Base-by-base conservation (phyloP, 352 stramenopile species). In the Globisporangium yorkense region DNA sequence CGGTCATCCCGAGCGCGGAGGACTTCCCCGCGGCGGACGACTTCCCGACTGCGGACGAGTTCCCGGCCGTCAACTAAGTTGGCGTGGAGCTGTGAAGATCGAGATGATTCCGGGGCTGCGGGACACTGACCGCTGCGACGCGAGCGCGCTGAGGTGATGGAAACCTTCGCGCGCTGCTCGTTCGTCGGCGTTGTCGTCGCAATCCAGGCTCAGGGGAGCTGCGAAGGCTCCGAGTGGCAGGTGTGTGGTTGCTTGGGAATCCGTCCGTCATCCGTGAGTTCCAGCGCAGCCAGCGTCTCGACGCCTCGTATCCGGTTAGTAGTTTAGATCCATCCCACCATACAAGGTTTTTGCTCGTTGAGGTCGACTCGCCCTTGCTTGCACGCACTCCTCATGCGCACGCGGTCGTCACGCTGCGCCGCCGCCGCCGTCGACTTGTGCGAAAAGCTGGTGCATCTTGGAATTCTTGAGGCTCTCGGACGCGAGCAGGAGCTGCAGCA, bases 361-460 rank as follows among this genome's bases (percentile, higher is more conserved):
- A 63, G 58, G 50, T 61, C 43, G 33, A 27, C 33, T 49, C 24
- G 44, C 49, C 2, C 31, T 33, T 54, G 40, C 27, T 43, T 27
- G 46, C 6, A 27, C 24, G 13, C 31, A 35, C 31, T 9, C 5
- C 31, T 7, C 31, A 35, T 10, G 31, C 8, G 5, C 8, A 35
- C 29, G 40, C 27, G 20, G 13, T 12, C 46, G 20, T 5, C 31
- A n/a, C 47, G 33, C 6, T 54, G 18, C 8, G 10, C 21, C 41
- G 16, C 20, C 27, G 47, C 12, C 39, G 2, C 51, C 27, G 46
- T 91, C 81, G 5, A 88, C 75, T 29, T 90, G 59, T 0, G 73
- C 75, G 59, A 92, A 92, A 33, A 93, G 74, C 58, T 87, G 57
- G 48, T 87, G 77, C 83, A 94, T 90, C 43, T 70, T 75, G 33